phyloP scores from a whole-genome alignment of 2,329 filamentous ascomycete species.

The Phoma sp. region DNA sequence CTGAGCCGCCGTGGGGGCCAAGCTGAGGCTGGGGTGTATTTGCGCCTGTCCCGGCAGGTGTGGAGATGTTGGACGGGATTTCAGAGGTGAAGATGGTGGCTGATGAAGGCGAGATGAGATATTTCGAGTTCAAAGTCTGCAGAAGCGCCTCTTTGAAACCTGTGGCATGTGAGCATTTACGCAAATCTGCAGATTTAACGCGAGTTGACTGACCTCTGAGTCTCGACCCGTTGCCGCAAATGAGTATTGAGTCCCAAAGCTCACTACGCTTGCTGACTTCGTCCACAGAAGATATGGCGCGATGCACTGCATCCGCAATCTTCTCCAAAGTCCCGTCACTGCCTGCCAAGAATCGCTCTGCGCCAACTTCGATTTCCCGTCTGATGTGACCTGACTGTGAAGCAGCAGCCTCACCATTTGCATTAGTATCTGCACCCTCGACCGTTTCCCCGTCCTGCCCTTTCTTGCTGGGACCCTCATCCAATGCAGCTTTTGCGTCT shows the following conservation, averaged over 20 bases:
- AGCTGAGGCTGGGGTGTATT: slow-evolving; percentile 78
- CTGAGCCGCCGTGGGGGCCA: slow-evolving; percentile 58
- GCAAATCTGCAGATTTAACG: neutral
- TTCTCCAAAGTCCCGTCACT: slow-evolving; percentile 76
- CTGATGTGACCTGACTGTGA: slow-evolving; percentile 45
- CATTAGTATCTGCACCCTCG: slow-evolving; percentile 40
- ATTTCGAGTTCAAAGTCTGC: slow-evolving; percentile 77
- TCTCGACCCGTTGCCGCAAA: slow-evolving; percentile 85
- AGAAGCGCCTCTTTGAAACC: slow-evolving; percentile 91
- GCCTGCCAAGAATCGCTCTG: slow-evolving; percentile 72
- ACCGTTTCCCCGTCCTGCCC: slow-evolving; percentile 41
- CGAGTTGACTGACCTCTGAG: slow-evolving; percentile 59
- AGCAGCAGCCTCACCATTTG: slow-evolving; percentile 23
- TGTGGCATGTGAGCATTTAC: slow-evolving; percentile 40
- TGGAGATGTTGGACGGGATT: slow-evolving; percentile 90
- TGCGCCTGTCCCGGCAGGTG: slow-evolving; percentile 85
- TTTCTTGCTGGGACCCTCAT: slow-evolving; percentile 53
- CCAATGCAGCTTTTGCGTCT: slow-evolving; percentile 59
- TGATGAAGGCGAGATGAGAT: slow-evolving; percentile 88
- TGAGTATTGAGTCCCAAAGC: slow-evolving; percentile 90
- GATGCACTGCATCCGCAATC: slow-evolving; percentile 83
- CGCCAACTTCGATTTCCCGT: slow-evolving; percentile 75
- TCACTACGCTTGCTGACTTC: slow-evolving; percentile 83
- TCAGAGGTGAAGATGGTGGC: slow-evolving; percentile 98
- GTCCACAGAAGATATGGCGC: slow-evolving; percentile 79